A percentile compares a stretch with the other conserved stretches of the same genome.
Evolutionary conservation across 164 flowering plant species (phyloP).

Genomic region (Magnolia officinalis): DNA sequence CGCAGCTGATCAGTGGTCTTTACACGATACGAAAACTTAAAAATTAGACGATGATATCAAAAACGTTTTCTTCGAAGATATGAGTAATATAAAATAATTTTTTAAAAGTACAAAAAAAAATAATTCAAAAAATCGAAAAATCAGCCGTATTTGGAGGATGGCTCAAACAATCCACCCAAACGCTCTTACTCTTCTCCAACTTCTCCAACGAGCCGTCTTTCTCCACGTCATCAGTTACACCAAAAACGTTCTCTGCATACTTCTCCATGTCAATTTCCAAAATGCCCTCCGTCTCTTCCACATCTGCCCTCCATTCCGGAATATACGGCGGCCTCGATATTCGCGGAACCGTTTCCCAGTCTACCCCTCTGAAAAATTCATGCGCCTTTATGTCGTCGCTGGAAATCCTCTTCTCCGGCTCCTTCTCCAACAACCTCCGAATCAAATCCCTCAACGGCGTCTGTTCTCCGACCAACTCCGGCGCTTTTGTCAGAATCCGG

Average conservation of each 20-base stretch:
- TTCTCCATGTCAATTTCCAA: slow-evolving; percentile 53
- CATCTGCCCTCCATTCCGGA: slow-evolving; percentile 26
- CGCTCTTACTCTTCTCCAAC: background rate
- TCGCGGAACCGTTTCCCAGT: slow-evolving; percentile 50
- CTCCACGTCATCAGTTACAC: slow-evolving; percentile 1
- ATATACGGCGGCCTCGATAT: slow-evolving; percentile 70
- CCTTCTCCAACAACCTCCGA: slow-evolving; percentile 56
- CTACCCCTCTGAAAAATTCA: slow-evolving; percentile 54
- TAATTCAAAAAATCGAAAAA: slow-evolving; percentile 18
- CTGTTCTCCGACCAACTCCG: slow-evolving; percentile 59
- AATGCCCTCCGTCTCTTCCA: slow-evolving; percentile 25
- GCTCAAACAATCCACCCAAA: slow-evolving; percentile 17
- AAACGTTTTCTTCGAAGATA: too few relatives aligned
- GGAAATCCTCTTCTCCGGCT: slow-evolving; percentile 51
- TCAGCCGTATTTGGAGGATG: slow-evolving; percentile 4
- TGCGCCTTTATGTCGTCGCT: slow-evolving; percentile 64
- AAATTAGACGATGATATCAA: too few relatives aligned
- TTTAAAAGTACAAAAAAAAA: background rate
- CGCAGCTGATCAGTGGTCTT: too few relatives aligned
- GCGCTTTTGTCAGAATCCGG: slow-evolving; percentile 45
- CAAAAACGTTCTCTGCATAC: slow-evolving; percentile 41
- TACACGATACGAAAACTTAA: too few relatives aligned
- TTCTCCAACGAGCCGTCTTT: background rate
- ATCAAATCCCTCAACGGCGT: slow-evolving; percentile 77
- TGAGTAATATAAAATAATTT: too few relatives aligned